These are phyloP conservation scores for Scenedesmus sp. DNA, from an alignment of 163 green algal species.

Conservation along the genomic window DNA sequence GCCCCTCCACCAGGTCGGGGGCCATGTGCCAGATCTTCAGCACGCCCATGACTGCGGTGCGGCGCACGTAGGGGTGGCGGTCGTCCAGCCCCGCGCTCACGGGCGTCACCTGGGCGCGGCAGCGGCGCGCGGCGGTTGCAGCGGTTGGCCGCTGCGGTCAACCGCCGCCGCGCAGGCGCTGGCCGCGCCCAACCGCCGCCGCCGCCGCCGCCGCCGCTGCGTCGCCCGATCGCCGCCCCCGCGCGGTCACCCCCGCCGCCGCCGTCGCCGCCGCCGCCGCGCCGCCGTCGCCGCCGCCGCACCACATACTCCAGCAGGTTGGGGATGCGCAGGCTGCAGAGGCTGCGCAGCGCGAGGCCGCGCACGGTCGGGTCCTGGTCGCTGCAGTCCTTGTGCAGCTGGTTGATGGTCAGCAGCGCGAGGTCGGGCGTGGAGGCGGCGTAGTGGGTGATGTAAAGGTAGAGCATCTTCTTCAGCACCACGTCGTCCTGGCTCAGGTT, in stretches of 20 bases:
- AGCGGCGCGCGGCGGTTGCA: neutral
- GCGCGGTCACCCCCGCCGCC: no score
- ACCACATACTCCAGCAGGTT: conserved; percentile 97
- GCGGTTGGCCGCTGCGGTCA: neutral
- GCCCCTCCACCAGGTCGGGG: conserved; percentile 35
- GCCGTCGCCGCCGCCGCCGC: no score
- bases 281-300: conserved; percentile 8
- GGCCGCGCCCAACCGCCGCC: no score
- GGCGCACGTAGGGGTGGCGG: conserved; percentile 87
- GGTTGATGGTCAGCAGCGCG: conserved; percentile 91
- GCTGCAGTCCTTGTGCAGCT: conserved; percentile 91
- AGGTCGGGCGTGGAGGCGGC: conserved; percentile 79
- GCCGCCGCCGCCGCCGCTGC: no score
- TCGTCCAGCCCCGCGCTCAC: conserved; percentile 83
- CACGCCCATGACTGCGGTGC: conserved; percentile 92
- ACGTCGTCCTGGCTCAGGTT: conserved; percentile 83
- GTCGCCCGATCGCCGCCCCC: no score
- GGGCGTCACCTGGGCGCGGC: conserved; percentile 65
- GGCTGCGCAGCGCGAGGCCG: conserved; percentile 88
- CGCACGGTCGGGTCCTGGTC: conserved; percentile 93
- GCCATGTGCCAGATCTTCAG: conserved; percentile 93
- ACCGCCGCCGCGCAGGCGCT: no score
- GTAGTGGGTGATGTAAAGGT: conserved; percentile 96
- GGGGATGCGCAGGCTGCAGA: conserved; percentile 89
- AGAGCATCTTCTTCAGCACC: conserved; percentile 98